Conservation (phyloP, 306 rosid genomes). For the Quercus parvula region DNA sequence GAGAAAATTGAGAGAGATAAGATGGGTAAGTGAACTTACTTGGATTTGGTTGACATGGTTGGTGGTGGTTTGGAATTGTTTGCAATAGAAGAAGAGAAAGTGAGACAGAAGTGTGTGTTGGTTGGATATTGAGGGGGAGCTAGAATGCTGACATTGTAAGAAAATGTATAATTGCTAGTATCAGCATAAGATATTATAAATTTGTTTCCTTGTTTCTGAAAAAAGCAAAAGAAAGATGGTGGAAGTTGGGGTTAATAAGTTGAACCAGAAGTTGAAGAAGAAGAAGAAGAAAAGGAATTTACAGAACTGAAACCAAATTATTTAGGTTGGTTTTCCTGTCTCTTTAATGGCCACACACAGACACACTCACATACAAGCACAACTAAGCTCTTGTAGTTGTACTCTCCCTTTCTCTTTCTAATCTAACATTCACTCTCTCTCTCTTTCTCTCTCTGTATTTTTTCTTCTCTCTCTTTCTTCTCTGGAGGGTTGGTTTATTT, state of each 20-base stretch:
- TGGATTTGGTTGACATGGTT: constrained; percentile 82
- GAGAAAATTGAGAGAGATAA: constrained; percentile 7
- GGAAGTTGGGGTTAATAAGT: neutral
- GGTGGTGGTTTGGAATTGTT: constrained; percentile 10
- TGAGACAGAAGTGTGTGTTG: constrained; percentile 10
- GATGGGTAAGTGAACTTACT: constrained; percentile 33
- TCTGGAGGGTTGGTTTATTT: neutral
- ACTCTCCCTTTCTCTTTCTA: neutral
- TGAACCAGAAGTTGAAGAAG: neutral
- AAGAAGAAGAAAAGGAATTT: constrained; percentile 31
- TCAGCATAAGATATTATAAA: constrained; percentile 19
- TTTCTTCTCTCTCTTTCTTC: neutral
- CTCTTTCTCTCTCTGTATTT: too few relatives aligned
- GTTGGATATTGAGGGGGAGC: constrained; percentile 28
- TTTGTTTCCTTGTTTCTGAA: neutral
- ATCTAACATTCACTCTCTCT: neutral
- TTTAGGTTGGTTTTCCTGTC: constrained; percentile 57
- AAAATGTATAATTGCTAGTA: constrained; percentile 28
- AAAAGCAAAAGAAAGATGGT: constrained; percentile 2
- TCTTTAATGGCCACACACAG: constrained; percentile 31
- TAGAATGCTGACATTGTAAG: constrained; percentile 50
- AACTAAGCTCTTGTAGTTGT: neutral
- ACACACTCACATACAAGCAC: neutral
- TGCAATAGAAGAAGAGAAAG: constrained; percentile 8
- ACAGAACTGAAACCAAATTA: constrained; percentile 36